Evolutionary conservation across 179 eudicot species (phyloP).

Genomic region (Vitellaria paradoxa): DNA sequence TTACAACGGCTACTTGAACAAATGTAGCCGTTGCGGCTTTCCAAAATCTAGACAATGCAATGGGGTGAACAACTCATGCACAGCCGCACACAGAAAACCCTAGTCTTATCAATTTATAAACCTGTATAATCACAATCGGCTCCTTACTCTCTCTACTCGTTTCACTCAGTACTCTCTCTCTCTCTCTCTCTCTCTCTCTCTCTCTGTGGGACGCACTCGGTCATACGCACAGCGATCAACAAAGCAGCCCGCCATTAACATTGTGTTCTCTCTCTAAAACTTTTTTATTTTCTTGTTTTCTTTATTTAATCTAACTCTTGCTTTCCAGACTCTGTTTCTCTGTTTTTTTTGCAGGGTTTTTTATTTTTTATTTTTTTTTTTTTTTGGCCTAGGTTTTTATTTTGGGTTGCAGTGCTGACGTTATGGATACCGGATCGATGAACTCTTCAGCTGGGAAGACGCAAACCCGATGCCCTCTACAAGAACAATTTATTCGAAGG

Average conservation of each 20-base stretch:
- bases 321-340: background rate
- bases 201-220: background rate
- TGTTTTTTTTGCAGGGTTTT: constrained; percentile 8
- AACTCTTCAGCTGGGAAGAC: constrained; percentile 26
- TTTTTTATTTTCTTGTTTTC: background rate
- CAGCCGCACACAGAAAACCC: background rate
- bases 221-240: background rate
- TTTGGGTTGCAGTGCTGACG: background rate
- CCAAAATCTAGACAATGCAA: background rate
- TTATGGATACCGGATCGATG: constrained; percentile 39
- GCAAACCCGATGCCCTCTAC: constrained; percentile 35
- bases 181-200: constrained; percentile 15
- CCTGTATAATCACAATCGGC: background rate
- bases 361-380: background rate
- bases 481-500: constrained; percentile 37
- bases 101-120: constrained; percentile 4
- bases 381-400: background rate
- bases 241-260: background rate
- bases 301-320: constrained; percentile 3
- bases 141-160: background rate
- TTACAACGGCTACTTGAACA: constrained; percentile 5
- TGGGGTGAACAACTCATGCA: background rate
- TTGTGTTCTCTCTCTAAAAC: background rate
- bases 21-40: constrained; percentile 8
- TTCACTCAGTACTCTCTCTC: constrained; percentile 2